Evolutionary conservation across 2,329 filamentous ascomycete genomes (phyloP).

Genomic region (Fusarium piperis): DNA sequence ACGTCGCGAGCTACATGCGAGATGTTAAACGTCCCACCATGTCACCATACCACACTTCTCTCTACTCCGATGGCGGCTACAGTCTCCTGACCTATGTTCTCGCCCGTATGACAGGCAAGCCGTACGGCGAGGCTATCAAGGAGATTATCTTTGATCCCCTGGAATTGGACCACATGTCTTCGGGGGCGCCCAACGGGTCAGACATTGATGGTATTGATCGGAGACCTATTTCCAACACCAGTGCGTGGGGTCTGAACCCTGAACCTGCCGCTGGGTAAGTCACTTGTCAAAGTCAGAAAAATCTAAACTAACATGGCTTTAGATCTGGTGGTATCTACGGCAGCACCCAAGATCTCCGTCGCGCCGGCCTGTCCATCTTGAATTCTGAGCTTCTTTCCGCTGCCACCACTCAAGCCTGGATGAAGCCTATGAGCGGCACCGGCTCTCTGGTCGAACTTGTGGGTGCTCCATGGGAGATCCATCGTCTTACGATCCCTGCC

Average conservation of each 20-base stretch:
- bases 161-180: slow-evolving; percentile 12
- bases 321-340: slow-evolving; percentile 32
- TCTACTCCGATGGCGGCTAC: slow-evolving; percentile 38
- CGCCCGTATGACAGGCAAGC: slow-evolving; percentile 14
- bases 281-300: neutral
- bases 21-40: slow-evolving; percentile 17
- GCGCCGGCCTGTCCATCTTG: slow-evolving; percentile 30
- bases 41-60: slow-evolving; percentile 21
- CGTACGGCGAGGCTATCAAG: slow-evolving; percentile 20
- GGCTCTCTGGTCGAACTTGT: slow-evolving; percentile 28
- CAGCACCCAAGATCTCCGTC: slow-evolving; percentile 19
- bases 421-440: slow-evolving; percentile 35
- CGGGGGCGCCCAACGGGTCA: neutral
- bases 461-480: slow-evolving; percentile 36
- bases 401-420: slow-evolving; percentile 14
- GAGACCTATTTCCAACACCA: neutral
- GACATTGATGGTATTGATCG: slow-evolving; percentile 25
- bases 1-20: slow-evolving; percentile 13
- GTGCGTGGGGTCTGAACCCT: slow-evolving; percentile 26
- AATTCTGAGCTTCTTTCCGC: slow-evolving; percentile 29
- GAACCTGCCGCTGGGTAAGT: slow-evolving; percentile 34
- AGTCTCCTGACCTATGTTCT: slow-evolving; percentile 23
- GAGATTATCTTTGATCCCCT: slow-evolving; percentile 16
- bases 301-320: neutral
- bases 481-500: slow-evolving; percentile 28